Evolutionary conservation across 257 asterid genomes (phyloP), one percentile per base, ranked within the genome.

Genomic region (Dorcoceras hygrometricum): DNA sequence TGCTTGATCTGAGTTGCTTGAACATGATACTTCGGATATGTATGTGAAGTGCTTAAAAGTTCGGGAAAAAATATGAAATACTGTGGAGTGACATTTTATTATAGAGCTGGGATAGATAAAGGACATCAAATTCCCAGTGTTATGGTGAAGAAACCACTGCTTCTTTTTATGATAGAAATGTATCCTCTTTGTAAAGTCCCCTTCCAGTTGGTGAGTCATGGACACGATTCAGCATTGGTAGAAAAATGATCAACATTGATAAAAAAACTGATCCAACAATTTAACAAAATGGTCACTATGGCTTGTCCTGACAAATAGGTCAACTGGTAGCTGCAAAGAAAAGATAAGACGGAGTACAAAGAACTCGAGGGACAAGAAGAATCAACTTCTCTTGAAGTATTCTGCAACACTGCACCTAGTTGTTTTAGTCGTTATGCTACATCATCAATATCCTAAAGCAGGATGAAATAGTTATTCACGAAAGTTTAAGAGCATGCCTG

Each of bases 381-480:
- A 61, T 26, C n/a, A 36, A 51, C 22, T 6, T 70, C 36, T 29
- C 29, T 26, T 26, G 29, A 26, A 26, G 29, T 26, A 34, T 34
- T 8, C 46, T 7, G 46, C 46, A 34, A 10, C 46, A 53, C 4
- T 11, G 16, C 27, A 36, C 28, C 50, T 50, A 19, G 29, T 59
- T 65, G 23, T 46, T 29, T 61, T 23, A 14, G 28, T 51, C 57
- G 34, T 20, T 59, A 46, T 53, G 14, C 39, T 5, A 31, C 5
- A 63, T 23, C 57, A 23, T 25, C 32, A 50, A 23, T 31, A 9
- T 36, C 20, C 71, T 23, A 34, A 12, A 22, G 29, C 8, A 28
- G 22, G 19, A 25, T 23, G 59, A 67, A 28, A 8, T 46, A 46
- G 68, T 20, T 65, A 19, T 63, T 53, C 64, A 56, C 19, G 46